Conservation (phyloP, 1,284 basidiomycete species). For the Neolentinus lepideus region DNA sequence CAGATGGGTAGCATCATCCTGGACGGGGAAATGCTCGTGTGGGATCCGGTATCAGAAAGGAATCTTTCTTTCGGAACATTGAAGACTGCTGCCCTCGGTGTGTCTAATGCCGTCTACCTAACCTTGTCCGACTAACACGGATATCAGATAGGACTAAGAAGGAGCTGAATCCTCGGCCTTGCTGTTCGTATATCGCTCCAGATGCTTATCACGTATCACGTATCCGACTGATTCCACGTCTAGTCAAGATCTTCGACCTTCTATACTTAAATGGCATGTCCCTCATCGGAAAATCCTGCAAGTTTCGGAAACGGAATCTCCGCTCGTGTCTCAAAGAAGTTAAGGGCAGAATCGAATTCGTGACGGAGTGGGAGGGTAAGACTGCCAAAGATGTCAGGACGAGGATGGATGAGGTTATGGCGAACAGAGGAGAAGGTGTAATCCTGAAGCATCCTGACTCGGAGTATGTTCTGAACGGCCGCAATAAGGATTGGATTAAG, state of each 20-base stretch:
- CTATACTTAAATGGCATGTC: constrained; percentile 78
- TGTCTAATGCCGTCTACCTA: constrained; percentile 9
- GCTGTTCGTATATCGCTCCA: constrained; percentile 58
- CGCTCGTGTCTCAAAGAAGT: constrained; percentile 54
- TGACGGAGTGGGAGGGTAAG: constrained; percentile 62
- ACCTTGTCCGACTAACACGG: not conserved
- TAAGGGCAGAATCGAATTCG: constrained; percentile 75
- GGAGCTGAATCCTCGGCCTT: constrained; percentile 73
- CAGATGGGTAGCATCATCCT: constrained; percentile 65
- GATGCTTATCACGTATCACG: not conserved
- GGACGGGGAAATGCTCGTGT: constrained; percentile 96
- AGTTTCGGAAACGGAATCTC: constrained; percentile 67
- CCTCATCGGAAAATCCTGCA: constrained; percentile 53
- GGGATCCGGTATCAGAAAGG: constrained; percentile 83
- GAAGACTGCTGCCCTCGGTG: constrained; percentile 84
- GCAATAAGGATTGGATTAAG: constrained; percentile 90
- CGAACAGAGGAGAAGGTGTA: constrained; percentile 80
- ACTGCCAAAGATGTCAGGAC: constrained; percentile 74
- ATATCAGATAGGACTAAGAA: constrained; percentile 60
- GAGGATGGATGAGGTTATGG: constrained; percentile 78
- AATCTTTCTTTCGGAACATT: constrained; percentile 88
- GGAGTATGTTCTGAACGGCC: constrained; percentile 77
- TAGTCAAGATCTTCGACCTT: constrained; percentile 94
- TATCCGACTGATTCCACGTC: not conserved
- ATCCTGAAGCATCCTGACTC: constrained; percentile 82